Evolutionary conservation across 441 rosid genomes (phyloP).

Genomic region (Eruca vesicaria): DNA sequence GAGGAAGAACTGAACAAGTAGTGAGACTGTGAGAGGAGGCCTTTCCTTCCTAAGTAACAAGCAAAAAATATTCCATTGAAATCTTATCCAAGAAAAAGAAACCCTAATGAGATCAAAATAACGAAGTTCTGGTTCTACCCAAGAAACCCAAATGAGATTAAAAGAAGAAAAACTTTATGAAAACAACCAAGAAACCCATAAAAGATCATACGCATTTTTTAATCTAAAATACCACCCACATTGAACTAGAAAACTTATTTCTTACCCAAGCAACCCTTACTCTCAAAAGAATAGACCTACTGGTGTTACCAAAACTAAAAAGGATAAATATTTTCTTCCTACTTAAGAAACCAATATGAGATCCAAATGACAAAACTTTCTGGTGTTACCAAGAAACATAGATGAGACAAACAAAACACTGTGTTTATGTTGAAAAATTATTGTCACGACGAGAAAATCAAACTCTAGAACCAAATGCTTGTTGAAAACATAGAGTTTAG

Average conservation of each 20-base stretch:
- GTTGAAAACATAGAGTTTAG: background rate
- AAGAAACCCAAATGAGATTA: background rate
- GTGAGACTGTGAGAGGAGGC: slow-evolving; percentile 53
- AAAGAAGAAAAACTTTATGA: background rate
- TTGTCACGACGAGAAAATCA: background rate
- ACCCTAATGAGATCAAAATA: background rate
- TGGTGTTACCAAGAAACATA: background rate
- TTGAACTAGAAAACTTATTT: background rate
- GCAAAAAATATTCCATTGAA: background rate
- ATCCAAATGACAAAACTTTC: background rate
- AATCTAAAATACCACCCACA: background rate
- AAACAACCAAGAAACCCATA: background rate
- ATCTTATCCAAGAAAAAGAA: background rate
- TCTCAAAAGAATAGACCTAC: background rate
- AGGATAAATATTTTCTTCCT: background rate
- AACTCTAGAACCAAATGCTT: background rate
- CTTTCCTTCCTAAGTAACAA: slow-evolving; percentile 55
- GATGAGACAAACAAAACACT: background rate
- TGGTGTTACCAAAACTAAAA: background rate
- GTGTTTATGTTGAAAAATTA: background rate
- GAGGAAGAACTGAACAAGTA: slow-evolving; percentile 62
- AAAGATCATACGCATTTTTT: no score
- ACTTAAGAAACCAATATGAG: background rate
- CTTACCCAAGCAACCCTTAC: background rate
- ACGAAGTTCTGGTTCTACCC: background rate